A percentile compares a stretch with the other conserved stretches of the same genome.
These are phyloP conservation scores for Xylaria castorea DNA, from an alignment of 495 filamentous ascomycete genomes.

Conservation along the genomic window DNA sequence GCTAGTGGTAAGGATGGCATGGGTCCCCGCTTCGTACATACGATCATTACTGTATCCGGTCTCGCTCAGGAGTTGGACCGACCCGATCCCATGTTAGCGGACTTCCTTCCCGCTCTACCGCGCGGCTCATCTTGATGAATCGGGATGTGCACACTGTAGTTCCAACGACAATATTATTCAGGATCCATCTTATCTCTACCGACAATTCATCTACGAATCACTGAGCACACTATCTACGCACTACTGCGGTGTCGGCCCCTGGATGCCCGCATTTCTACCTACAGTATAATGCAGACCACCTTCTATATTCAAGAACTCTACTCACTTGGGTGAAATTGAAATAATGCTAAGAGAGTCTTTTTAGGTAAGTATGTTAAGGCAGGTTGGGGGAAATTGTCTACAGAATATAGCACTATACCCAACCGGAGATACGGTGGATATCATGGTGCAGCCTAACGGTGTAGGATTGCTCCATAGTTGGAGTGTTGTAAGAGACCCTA, in stretches of 20 bases:
- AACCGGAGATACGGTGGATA: not conserved
- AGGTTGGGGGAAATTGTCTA: not conserved
- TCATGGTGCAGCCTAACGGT: not conserved
- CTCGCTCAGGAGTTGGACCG: not conserved
- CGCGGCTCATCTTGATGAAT: constrained; percentile 11
- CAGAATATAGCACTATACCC: not conserved
- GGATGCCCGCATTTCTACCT: not conserved
- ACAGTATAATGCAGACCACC: not conserved
- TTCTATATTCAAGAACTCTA: not conserved
- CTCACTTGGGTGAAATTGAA: not conserved
- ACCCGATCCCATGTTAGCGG: constrained; percentile 17
- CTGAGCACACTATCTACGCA: not conserved
- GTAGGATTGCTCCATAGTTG: not conserved
- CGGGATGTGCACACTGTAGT: not conserved
- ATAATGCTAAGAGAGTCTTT: not conserved
- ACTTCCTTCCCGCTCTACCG: constrained; percentile 22
- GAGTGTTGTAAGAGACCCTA: not conserved
- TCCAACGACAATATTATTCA: not conserved
- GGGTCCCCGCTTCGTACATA: not conserved
- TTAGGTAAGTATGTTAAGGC: not conserved
- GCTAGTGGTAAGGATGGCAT: not conserved
- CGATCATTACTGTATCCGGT: constrained; percentile 1
- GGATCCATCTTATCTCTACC: not conserved
- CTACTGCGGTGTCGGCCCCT: not conserved
- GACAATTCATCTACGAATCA: not conserved